Conservation (phyloP, 176 grass and related monocot species). For the Hyparrhenia diplandra region DNA sequence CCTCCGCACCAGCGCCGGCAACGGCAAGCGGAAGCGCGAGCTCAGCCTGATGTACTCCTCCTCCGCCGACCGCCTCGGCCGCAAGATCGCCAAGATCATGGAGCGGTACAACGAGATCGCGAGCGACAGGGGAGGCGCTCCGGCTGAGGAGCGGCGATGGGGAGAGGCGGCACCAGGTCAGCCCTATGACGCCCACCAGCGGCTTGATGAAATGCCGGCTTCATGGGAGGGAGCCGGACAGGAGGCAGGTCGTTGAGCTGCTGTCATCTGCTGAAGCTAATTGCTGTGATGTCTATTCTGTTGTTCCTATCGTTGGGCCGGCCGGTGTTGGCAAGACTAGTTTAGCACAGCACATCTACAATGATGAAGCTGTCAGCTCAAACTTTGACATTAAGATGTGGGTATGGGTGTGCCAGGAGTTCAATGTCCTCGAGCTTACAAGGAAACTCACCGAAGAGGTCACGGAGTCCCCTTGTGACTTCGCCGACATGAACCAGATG, state of each 20-base stretch:
- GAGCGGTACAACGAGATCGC: constrained; percentile 26
- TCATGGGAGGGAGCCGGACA: constrained; percentile 13
- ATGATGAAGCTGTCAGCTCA: background rate
- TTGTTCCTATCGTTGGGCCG: constrained; percentile 15
- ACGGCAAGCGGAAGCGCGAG: constrained; percentile 32
- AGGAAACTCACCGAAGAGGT: constrained; percentile 10
- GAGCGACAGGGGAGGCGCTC: constrained; percentile 18
- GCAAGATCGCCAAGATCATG: constrained; percentile 19
- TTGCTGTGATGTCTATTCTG: background rate
- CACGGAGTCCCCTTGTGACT: constrained; percentile 3
- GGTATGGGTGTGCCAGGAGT: constrained; percentile 26
- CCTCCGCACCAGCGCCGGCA: background rate
- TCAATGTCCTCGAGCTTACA: constrained; percentile 7
- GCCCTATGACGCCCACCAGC: constrained; percentile 1
- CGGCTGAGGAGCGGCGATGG: background rate
- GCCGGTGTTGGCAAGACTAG: constrained; percentile 30
- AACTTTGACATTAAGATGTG: constrained; percentile 21
- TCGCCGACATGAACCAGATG: constrained; percentile 26
- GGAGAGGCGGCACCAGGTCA: background rate
- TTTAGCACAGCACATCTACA: constrained; percentile 18
- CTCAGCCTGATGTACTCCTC: constrained; percentile 6
- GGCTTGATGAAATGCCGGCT: constrained; percentile 23
- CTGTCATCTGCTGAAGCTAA: constrained; percentile 11
- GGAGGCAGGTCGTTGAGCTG: background rate
- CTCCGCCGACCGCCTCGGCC: constrained; percentile 12